A percentile compares a stretch with the other conserved stretches of the same genome.
phyloP scores from a whole-genome alignment of 2,329 filamentous ascomycete species.

The Chaetomiaceae sp. region DNA sequence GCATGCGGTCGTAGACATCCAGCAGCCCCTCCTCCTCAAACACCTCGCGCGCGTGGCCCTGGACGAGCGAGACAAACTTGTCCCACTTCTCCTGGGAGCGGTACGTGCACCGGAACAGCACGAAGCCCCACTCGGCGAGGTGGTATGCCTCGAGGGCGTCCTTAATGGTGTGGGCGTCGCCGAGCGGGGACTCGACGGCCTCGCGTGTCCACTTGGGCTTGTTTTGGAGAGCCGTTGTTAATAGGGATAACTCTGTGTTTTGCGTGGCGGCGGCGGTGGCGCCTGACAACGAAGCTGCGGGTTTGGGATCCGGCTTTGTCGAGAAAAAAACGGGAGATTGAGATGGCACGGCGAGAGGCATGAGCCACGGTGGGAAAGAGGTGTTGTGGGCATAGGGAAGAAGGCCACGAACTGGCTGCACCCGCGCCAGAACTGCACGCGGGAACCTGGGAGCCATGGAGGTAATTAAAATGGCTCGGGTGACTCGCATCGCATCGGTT shows the following conservation, averaged over 20 bases:
- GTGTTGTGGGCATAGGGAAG: background rate
- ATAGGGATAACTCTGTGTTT: background rate
- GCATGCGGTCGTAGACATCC: conserved; percentile 1
- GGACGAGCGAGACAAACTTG: conserved; percentile 8
- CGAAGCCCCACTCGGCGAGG: conserved; percentile 6
- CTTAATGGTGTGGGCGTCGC: background rate
- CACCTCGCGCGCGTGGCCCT: background rate
- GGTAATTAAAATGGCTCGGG: no score
- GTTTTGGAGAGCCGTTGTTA: background rate
- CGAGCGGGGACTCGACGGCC: background rate
- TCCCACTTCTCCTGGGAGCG: conserved; percentile 10
- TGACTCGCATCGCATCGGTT: no score
- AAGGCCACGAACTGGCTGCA: background rate
- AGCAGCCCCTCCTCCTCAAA: conserved; percentile 2
- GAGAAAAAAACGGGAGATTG: background rate
- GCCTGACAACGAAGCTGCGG: background rate
- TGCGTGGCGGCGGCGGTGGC: background rate
- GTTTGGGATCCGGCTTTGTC: background rate
- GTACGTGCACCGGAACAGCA: conserved; percentile 9
- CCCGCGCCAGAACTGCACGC: background rate
- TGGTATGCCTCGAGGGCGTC: background rate
- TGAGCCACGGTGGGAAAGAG: background rate
- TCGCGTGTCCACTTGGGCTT: no score
- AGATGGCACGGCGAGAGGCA: background rate
- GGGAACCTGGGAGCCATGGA: background rate